Evolutionary conservation across 352 stramenopile species (phyloP).

Genomic region (Phytophthora cactorum): DNA sequence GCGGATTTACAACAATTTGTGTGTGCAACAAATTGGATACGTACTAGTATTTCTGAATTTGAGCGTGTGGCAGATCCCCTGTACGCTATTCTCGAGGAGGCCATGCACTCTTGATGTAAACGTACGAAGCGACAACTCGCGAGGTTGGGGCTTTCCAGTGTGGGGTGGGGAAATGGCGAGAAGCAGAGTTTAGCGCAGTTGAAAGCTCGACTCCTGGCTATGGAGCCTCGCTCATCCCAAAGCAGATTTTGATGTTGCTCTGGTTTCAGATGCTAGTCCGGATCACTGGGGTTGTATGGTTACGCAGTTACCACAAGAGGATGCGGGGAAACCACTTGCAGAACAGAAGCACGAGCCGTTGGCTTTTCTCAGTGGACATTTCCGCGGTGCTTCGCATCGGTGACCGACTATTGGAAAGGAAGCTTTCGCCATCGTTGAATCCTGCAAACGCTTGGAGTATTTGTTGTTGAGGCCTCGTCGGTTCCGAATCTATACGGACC

Average conservation of each 20-base stretch:
- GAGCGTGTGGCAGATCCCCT: background rate
- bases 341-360: background rate
- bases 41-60: constrained; percentile 1
- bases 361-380: background rate
- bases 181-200: background rate
- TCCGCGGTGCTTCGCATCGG: background rate
- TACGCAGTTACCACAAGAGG: background rate
- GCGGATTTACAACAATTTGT: background rate
- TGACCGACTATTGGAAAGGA: background rate
- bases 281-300: background rate
- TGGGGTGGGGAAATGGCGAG: background rate
- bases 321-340: background rate
- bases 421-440: background rate
- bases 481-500: background rate
- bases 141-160: background rate
- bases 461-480: background rate
- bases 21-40: background rate
- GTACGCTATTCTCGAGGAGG: background rate
- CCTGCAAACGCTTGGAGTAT: background rate
- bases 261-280: background rate
- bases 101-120: background rate
- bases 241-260: background rate
- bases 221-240: background rate
- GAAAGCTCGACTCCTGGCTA: background rate
- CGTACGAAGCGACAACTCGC: background rate